phyloP scores from a whole-genome alignment of 2,329 filamentous ascomycete genomes.

The Pseudocercospora fijiensis region DNA sequence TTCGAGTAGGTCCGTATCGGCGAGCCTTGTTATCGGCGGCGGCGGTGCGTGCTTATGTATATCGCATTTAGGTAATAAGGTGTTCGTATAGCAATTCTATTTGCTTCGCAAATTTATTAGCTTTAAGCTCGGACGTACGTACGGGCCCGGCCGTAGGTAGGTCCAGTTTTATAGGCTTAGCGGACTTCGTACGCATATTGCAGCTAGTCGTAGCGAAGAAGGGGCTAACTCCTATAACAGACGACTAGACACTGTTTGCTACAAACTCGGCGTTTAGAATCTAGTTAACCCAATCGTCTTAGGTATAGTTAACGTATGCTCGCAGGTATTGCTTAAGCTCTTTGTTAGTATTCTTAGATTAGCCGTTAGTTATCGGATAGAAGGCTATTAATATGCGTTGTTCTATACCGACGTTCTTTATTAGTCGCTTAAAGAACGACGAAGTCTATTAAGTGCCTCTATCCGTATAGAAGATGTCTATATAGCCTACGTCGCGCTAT shows the following conservation, averaged over 20 bases:
- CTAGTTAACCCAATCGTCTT: neutral
- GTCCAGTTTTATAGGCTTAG: neutral
- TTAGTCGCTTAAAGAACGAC: neutral
- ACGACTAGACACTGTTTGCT: neutral
- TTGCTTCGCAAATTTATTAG: neutral
- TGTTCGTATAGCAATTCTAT: neutral
- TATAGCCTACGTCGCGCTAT: neutral
- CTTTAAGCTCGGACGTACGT: neutral
- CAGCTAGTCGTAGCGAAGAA: neutral
- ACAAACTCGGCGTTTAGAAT: neutral
- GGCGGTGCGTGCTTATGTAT: neutral
- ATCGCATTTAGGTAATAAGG: neutral
- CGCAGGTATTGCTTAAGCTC: neutral
- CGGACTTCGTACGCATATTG: neutral
- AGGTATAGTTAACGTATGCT: neutral
- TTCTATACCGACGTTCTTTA: neutral
- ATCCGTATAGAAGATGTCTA: neutral
- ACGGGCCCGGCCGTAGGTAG: neutral
- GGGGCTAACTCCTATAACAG: neutral
- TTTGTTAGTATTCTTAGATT: constrained; percentile 4
- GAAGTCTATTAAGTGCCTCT: neutral
- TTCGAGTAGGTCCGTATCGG: neutral
- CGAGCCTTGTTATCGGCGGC: neutral
- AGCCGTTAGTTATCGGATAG: neutral
- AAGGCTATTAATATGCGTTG: neutral